Base-by-base conservation (phyloP, 2,329 filamentous ascomycete genomes). In the Phyllachora maydis region DNA sequence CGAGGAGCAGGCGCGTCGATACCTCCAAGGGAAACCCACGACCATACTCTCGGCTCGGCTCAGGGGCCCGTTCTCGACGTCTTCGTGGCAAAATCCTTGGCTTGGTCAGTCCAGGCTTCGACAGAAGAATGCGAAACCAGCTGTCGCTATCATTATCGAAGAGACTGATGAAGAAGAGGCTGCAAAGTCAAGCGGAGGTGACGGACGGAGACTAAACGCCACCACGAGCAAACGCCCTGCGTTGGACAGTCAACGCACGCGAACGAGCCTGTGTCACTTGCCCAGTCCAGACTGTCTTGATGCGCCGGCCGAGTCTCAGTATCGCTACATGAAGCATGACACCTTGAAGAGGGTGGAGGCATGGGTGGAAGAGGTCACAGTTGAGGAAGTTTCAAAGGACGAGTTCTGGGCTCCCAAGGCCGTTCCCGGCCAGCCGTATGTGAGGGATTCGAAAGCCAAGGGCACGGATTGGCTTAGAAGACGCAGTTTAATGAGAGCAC, bases 41-140 rank as follows among this genome's bases (percentile, higher is more conserved):
- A 36, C 59, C 13, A 50, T 82, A 3, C 40, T 69, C 3, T 72
- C 73, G 8, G 61, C 72, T 5, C 43, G 47, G 5, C 47, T 78
- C 3, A 55, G 47, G 28, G 73, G 72, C 1, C 73, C 72, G 0
- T 73, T 77, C 32, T 52, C 57, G 21, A 40, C 35, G 19, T 49
- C 42, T 2, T 55, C 55, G 12, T 66, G 60, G 60, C 35, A 39
- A 16, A 63, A 65, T 30, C 61, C 61, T 9, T 65, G 61, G 61
- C 36, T 42, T 19, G 47, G 50, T 7, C 39, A 28, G 15, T 29
- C 26, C 14, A 19, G 23, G 10, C 14, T 21, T 12, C 11, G 13
- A 6, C 18, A 11, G 5, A 19, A 8, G 13, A 2, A 4, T 8
- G 9, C 4, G 21, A 8, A 11, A 19, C 8, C 10, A 19, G n/a